phyloP scores from a whole-genome alignment of 192 early-diverging fungal genomes.

The Mortierella antarctica region DNA sequence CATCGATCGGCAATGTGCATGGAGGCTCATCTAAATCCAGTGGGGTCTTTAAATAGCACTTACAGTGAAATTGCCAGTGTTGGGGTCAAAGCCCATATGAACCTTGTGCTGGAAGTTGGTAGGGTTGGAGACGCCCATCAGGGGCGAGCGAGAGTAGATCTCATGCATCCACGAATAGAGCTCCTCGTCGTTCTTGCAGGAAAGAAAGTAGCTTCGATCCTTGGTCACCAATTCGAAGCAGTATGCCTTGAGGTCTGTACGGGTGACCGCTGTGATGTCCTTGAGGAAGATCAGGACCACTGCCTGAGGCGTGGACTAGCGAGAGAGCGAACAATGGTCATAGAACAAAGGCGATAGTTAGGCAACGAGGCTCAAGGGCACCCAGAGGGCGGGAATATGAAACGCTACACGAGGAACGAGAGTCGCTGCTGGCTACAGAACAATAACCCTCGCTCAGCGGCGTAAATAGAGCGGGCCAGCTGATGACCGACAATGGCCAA shows the following conservation, averaged over 20 bases:
- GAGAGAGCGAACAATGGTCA: not conserved
- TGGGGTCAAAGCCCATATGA: constrained; percentile 75
- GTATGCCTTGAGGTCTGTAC: constrained; percentile 91
- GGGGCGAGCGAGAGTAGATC: constrained; percentile 91
- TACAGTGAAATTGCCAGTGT: constrained; percentile 70
- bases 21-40: too few species aligned
- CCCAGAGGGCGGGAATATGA: too few species aligned
- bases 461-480: too few species aligned
- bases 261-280: constrained; percentile 88
- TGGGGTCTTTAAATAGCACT: not conserved
- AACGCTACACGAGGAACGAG: too few species aligned
- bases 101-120: constrained; percentile 91
- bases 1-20: not conserved
- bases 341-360: too few species aligned
- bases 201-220: constrained; percentile 93
- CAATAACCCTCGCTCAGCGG: too few species aligned
- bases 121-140: constrained; percentile 81
- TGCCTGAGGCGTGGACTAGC: constrained; percentile 85
- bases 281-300: constrained; percentile 90
- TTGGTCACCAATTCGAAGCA: constrained; percentile 95
- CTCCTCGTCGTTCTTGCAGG: constrained; percentile 96
- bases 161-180: constrained; percentile 99
- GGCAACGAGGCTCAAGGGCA: too few species aligned
- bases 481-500: too few species aligned
- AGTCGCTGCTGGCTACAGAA: too few species aligned